Conservation (phyloP, 2,329 filamentous ascomycete genomes). For the Fusarium armeniacum region DNA sequence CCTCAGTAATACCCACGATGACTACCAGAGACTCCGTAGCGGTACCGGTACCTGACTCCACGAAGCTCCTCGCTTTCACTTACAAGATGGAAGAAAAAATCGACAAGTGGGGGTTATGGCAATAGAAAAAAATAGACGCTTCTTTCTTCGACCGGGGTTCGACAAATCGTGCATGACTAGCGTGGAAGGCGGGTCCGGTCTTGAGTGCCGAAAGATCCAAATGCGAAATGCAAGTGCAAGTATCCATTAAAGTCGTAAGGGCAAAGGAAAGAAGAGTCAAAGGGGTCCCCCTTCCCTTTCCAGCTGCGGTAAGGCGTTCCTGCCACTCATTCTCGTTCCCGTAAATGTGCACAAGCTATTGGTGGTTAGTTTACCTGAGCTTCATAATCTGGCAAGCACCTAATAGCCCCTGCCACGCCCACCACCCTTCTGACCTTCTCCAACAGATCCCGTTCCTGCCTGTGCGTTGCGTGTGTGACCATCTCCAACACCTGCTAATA, state of each 20-base stretch:
- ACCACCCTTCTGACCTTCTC: conserved; percentile 23
- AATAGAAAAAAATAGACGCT: conserved; percentile 20
- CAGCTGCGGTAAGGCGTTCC: conserved; percentile 18
- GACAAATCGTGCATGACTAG: conserved; percentile 52
- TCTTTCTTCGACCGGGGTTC: conserved; percentile 44
- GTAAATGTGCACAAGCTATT: background rate
- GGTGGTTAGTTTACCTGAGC: background rate
- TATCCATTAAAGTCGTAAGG: background rate
- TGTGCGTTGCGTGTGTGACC: conserved; percentile 25
- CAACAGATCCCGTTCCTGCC: conserved; percentile 37
- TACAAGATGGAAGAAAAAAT: conserved; percentile 31
- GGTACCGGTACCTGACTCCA: conserved; percentile 37
- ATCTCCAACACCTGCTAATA: conserved; percentile 29
- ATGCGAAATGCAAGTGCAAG: conserved; percentile 12
- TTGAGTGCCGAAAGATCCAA: conserved; percentile 45
- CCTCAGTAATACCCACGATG: conserved; percentile 40
- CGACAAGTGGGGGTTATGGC: conserved; percentile 26
- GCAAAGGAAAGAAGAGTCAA: conserved; percentile 1
- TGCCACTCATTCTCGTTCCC: conserved; percentile 5
- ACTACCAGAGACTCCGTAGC: conserved; percentile 29
- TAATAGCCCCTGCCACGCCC: conserved; percentile 8
- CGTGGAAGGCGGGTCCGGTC: conserved; percentile 36
- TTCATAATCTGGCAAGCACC: conserved; percentile 3
- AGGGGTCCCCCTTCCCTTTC: conserved; percentile 35
- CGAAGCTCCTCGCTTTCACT: conserved; percentile 23